Evolutionary conservation across 441 rosid species (phyloP).

Genomic region (Corymbia calophylla): DNA sequence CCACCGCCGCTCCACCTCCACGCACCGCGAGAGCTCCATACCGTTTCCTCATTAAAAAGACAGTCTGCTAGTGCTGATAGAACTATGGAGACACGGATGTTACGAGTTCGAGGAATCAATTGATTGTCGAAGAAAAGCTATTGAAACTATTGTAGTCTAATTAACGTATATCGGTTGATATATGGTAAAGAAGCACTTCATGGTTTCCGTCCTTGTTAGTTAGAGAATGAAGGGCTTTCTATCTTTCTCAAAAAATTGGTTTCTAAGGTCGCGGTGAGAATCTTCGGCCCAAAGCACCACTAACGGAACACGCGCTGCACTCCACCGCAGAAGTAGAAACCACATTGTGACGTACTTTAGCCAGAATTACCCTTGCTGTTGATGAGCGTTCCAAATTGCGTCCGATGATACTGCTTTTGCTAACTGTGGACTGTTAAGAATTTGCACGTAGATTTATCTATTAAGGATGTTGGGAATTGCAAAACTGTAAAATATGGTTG

Average conservation of each 20-base stretch:
- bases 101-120: neutral
- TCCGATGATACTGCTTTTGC: no score
- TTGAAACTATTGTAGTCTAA: neutral
- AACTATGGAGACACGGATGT: neutral
- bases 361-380: no score
- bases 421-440: no score
- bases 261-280: neutral
- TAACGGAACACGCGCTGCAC: neutral
- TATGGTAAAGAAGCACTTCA: neutral
- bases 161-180: neutral
- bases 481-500: no score
- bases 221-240: neutral
- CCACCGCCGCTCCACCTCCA: neutral
- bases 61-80: neutral
- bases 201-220: neutral
- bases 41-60: neutral
- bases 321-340: neutral
- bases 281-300: neutral
- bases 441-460: neutral
- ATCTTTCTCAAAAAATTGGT: neutral
- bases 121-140: neutral
- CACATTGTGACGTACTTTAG: no score
- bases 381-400: no score
- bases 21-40: no score
- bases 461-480: no score